Evolutionary conservation across 768 basidiomycete species (phyloP), one percentile per base, ranked within the genome.

Genomic region (Collybiopsis confluens): DNA sequence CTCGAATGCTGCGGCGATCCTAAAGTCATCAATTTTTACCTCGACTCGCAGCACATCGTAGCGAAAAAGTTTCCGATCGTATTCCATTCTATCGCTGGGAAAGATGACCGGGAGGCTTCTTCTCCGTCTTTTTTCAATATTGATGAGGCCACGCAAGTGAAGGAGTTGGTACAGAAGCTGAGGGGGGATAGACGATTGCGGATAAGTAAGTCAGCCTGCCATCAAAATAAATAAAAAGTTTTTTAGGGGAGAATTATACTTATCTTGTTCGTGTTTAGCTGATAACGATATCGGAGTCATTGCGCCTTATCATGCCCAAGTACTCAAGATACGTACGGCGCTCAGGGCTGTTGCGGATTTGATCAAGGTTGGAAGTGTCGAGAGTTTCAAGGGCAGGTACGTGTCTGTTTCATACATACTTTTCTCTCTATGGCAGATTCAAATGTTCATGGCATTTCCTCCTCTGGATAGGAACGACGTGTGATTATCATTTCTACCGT

Each of bases 61-160:
- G 73, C 60, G 45, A 70, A 64, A 42, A 65, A 68, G 11, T 84
- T 82, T 66, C 83, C 83, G 0, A 64, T 85, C 27, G 65, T 85
- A 8, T 83, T 85, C 67, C 77, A 84, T 61, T 74, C 71, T 2
- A 70, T 83, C 16, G 45, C 71, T 4, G 84, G 83, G 5, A 74
- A 75, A 45, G 83, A 85, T 60, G 66, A 76, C 11, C 74, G 76
- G 5, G 83, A 86, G 60, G 68, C 70, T 2, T 70, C 69, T 0
- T 84, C 82, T 0, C 84, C 83, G 13, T 84, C 82, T 0, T 85
- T 80, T 68, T 86, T 85, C 69, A 86, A 86, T 56, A 71, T 77
- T 47, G 72, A 76, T 37, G 83, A 85, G 61, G 77, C 70, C 0
- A 71, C 72, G 10, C 63, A 71, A 23, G 79, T 84, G 51, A 81